A percentile compares a stretch with the other conserved stretches of the same genome.
Conservation (phyloP, 371 early-diverging fungal genomes). For the Mucor mucedo region DNA sequence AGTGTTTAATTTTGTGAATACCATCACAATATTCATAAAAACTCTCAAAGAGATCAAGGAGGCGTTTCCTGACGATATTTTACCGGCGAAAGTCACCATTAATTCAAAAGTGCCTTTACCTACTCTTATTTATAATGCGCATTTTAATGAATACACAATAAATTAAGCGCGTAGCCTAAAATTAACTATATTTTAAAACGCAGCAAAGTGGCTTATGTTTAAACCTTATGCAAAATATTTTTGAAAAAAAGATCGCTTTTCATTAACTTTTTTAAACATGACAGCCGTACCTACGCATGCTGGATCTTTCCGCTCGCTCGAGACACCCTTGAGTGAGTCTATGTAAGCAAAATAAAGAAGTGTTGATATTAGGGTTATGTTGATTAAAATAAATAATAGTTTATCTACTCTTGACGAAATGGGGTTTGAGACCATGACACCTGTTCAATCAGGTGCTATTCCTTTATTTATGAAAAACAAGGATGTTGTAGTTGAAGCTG, state of each 20-base stretch:
- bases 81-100: background rate
- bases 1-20: constrained; percentile 10
- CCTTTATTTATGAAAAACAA: constrained; percentile 89
- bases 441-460: constrained; percentile 76
- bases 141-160: background rate
- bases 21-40: background rate
- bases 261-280: constrained; percentile 18
- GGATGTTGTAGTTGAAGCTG: constrained; percentile 99
- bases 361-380: background rate
- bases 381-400: constrained; percentile 21
- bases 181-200: no score
- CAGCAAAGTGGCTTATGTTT: constrained; percentile 15
- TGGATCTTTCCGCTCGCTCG: constrained; percentile 44
- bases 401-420: constrained; percentile 37
- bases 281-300: constrained; percentile 40
- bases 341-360: constrained; percentile 35
- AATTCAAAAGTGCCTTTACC: constrained; percentile 11
- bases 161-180: background rate
- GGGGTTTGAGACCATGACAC: constrained; percentile 55
- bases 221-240: background rate
- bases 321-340: constrained; percentile 39
- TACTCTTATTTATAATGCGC: constrained; percentile 6
- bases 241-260: background rate
- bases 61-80: background rate
- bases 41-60: background rate